Evolutionary conservation across 495 filamentous ascomycete species (phyloP), one percentile per base, ranked within the genome.

Genomic region (Sphaerosporella brunnea): DNA sequence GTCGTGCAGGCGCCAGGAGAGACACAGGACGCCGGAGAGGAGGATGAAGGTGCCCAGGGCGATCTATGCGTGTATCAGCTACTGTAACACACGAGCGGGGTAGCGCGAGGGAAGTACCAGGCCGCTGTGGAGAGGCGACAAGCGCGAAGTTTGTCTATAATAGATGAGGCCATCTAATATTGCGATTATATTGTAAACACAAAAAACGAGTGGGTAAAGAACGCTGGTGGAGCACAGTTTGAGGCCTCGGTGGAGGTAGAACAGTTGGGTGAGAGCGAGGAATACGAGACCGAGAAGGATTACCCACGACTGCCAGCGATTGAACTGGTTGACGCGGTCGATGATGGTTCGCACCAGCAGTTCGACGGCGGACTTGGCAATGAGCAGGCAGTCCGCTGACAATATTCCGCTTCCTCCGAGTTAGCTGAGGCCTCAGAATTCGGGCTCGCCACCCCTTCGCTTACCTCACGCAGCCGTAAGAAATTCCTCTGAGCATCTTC

Each of bases 141-240:
- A 73, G 45, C 83, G 73, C 25, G 80, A 78, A 23, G 79, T 79
- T 65, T 99, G 92, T 39, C 75, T 73, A 68, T 96, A 99, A 64
- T 99, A 99, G 45, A 99, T 90, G 45, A 99, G 69, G 15, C 90
- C 90, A 65, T 99, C 92, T 50, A 96, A 68, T 53, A 96, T 99
- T 49, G 90, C 92, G 52, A 94, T 88, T 54, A 99, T 94, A 70
- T 99, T 99, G 69, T 96, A 99, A 52, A 95, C 78, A 74, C 90
- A 99, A 66, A 99, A 99, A 28, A 95, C 85, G 56, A 96, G 80
- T 4, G 90, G 90, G 66, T 99, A 99, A 54, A 99, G 73, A 42
- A 99, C 77, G 64, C 84, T 93, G 15, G 90, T 96, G 44, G 85
- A 94, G 63, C 88, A 85, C 34, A 96, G 69, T 60, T 93, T 93